phyloP scores from a whole-genome alignment of 2,329 filamentous ascomycete genomes.

The Cryphonectria japonica region DNA sequence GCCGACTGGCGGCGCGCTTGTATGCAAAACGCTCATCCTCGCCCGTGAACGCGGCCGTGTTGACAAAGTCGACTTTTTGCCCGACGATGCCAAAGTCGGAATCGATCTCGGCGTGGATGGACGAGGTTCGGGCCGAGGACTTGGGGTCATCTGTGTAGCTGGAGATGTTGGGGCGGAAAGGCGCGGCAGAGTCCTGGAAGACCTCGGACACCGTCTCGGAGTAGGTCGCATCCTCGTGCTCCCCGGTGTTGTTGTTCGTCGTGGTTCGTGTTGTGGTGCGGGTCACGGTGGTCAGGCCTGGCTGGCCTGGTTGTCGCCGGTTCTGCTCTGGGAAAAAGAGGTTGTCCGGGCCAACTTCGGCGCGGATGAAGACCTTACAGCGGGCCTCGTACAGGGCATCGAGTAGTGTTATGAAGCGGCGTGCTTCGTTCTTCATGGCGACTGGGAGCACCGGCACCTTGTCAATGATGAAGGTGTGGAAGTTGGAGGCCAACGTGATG shows the following conservation, averaged over 20 bases:
- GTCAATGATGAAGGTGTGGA: constrained; percentile 77
- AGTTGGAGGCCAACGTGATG: constrained; percentile 78
- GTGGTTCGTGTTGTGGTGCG: constrained; percentile 45
- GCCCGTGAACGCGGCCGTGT: constrained; percentile 70
- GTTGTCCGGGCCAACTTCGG: constrained; percentile 69
- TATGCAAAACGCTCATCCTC: constrained; percentile 84
- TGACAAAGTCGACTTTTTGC: constrained; percentile 65
- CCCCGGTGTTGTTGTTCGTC: constrained; percentile 37
- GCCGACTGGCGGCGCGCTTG: constrained; percentile 73
- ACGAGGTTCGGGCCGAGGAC: constrained; percentile 39
- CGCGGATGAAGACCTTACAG: constrained; percentile 73
- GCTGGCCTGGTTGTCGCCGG: constrained; percentile 31
- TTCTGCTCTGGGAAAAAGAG: constrained; percentile 73
- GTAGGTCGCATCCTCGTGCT: constrained; percentile 56
- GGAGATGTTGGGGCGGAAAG: constrained; percentile 79
- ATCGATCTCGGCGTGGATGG: constrained; percentile 61
- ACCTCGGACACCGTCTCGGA: constrained; percentile 73
- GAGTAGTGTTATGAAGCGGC: constrained; percentile 78
- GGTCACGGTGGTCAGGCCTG: constrained; percentile 7
- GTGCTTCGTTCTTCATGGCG: constrained; percentile 77
- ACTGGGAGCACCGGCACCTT: constrained; percentile 69
- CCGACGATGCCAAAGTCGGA: constrained; percentile 53
- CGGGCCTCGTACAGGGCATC: constrained; percentile 83
- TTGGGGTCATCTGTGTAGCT: constrained; percentile 53
- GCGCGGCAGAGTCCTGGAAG: constrained; percentile 76